Percentiles rank a stretch among this genome's conserved stretches.
Evolutionary conservation across 805 yeast genomes (phyloP).

Genomic region (Candida schatavii): DNA sequence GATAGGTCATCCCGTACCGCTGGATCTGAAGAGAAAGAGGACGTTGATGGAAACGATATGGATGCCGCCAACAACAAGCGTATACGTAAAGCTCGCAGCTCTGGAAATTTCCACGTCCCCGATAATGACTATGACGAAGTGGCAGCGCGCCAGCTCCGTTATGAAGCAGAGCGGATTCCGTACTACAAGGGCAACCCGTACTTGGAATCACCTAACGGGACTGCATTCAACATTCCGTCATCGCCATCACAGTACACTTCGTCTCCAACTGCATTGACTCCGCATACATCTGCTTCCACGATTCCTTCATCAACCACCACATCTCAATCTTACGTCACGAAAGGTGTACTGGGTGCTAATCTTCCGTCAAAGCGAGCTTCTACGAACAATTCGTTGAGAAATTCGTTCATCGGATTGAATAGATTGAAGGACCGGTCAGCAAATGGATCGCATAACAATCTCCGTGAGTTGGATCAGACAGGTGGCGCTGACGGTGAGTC

Average conservation of each 20-base stretch:
- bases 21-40: background rate
- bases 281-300: background rate
- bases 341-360: background rate
- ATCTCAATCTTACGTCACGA: background rate
- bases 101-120: constrained; percentile 24
- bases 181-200: constrained; percentile 24
- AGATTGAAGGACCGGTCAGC: constrained; percentile 30
- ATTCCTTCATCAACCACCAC: background rate
- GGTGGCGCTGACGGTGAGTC: constrained; percentile 7
- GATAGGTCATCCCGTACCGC: background rate
- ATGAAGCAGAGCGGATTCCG: constrained; percentile 22
- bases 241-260: constrained; percentile 1
- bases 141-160: constrained; percentile 10
- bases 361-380: constrained; percentile 28
- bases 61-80: constrained; percentile 4
- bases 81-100: constrained; percentile 31
- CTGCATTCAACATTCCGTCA: background rate
- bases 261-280: background rate
- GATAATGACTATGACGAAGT: background rate
- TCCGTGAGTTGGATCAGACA: constrained; percentile 13
- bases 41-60: background rate
- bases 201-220: constrained; percentile 11
- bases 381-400: constrained; percentile 24
- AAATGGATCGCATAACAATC: constrained; percentile 14
- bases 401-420: constrained; percentile 38